Evolutionary conservation across 345 rosid genomes (phyloP).

Genomic region (Melastoma malabathricum): DNA sequence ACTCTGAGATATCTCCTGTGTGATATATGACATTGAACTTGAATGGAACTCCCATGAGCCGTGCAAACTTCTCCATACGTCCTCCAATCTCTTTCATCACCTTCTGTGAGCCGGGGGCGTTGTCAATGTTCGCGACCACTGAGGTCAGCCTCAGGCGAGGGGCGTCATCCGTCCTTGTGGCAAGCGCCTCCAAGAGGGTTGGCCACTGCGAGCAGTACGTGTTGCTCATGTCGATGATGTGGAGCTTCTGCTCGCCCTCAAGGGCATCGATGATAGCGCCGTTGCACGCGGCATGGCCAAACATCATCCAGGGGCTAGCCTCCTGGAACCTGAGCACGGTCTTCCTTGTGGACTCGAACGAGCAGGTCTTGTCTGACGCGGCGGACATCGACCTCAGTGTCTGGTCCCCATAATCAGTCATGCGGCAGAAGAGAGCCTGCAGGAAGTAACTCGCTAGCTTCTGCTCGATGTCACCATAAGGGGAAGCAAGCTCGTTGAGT

Average conservation of each 20-base stretch:
- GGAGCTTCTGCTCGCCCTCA: slow-evolving; percentile 65
- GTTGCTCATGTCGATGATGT: slow-evolving; percentile 78
- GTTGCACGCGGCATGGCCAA: slow-evolving; percentile 89
- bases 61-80: slow-evolving; percentile 88
- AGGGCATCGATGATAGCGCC: slow-evolving; percentile 92
- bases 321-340: slow-evolving; percentile 81
- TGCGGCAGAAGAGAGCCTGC: slow-evolving; percentile 85
- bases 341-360: slow-evolving; percentile 72
- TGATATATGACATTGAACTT: slow-evolving; percentile 77
- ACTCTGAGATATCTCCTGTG: slow-evolving; percentile 50
- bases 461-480: slow-evolving; percentile 82
- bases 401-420: slow-evolving; percentile 64
- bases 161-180: slow-evolving; percentile 82
- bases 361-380: slow-evolving; percentile 59
- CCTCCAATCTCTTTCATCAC: slow-evolving; percentile 87
- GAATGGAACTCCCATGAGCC: slow-evolving; percentile 97
- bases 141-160: slow-evolving; percentile 73
- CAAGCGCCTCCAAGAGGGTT: slow-evolving; percentile 83
- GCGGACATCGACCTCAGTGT: slow-evolving; percentile 46
- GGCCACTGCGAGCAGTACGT: slow-evolving; percentile 99
- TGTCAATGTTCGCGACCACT: slow-evolving; percentile 30
- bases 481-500: slow-evolving; percentile 76
- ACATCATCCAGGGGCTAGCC: slow-evolving; percentile 92
- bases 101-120: slow-evolving; percentile 30
- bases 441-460: slow-evolving; percentile 77